Evolutionary conservation across 371 early-diverging fungal species (phyloP).

Genomic region (Mucor saturninus): DNA sequence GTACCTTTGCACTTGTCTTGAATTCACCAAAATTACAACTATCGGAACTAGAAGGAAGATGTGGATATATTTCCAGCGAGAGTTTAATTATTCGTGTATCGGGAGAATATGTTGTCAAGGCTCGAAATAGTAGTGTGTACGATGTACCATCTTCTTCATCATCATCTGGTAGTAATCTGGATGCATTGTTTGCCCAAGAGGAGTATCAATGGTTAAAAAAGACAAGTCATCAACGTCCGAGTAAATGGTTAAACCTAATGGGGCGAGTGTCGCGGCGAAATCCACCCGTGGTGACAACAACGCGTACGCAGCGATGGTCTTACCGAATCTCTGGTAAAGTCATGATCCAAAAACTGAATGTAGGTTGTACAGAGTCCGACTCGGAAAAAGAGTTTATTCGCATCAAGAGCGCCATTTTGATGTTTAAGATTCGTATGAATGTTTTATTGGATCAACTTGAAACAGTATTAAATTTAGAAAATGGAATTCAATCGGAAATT

Average conservation of each 20-base stretch:
- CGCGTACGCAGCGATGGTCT: not conserved
- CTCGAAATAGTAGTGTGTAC: not conserved
- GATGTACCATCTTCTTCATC: constrained; percentile 14
- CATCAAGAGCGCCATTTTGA: constrained; percentile 8
- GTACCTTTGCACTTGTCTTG: constrained; percentile 5
- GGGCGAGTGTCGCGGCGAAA: constrained; percentile 1
- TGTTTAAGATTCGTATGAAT: constrained; percentile 3
- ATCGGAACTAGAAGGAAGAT: not conserved
- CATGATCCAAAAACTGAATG: constrained; percentile 2
- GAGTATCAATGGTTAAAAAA: constrained; percentile 25
- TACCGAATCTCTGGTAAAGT: constrained; percentile 12
- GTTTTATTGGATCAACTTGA: not conserved
- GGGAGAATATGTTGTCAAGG: constrained; percentile 16
- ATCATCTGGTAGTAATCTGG: constrained; percentile 8
- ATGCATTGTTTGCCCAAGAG: constrained; percentile 24
- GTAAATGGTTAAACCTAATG: constrained; percentile 4
- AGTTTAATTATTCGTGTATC: constrained; percentile 16
- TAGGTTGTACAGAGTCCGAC: constrained; percentile 3
- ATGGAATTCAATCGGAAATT: constrained; percentile 14
- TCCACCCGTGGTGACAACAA: not conserved
- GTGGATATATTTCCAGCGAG: not conserved
- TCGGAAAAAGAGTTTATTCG: not conserved
- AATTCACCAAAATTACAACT: constrained; percentile 6
- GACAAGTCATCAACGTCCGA: not conserved
- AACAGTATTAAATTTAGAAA: not conserved